Evolutionary conservation across 2,329 filamentous ascomycete species (phyloP), one percentile per base, ranked within the genome.

Genomic region (Nannizziopsis arthrosporioides): DNA sequence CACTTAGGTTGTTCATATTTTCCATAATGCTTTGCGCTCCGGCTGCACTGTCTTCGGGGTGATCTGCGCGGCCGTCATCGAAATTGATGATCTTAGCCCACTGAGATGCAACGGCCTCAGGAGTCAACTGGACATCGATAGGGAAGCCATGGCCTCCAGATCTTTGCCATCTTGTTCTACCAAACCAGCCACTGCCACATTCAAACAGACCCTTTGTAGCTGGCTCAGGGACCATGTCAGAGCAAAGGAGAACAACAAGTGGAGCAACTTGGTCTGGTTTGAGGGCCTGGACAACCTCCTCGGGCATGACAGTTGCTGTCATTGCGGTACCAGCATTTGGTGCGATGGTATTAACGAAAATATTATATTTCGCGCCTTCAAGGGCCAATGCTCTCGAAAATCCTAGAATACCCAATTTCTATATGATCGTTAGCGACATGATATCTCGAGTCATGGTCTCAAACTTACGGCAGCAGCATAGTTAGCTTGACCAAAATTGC

Each of bases 191-290:
- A 63, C 85, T 92, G 60, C 92, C 92, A 57, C 90, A 86, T 72
- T 98, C 92, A 70, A 88, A 98, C 42, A 98, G 77, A 46, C 82
- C 83, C 55, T 90, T 90, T 50, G 88, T 95, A 12, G 81, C 78
- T 57, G 84, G 80, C 61, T 84, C 78, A 22, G 92, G 90, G 46
- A 88, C 81, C 70, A 86, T 85, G 72, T 98, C 92, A 11, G 79
- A 82, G 65, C 81, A 86, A 50, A 98, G 84, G 38, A 89, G 80
- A 48, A 90, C 80, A 44, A 98, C 89, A 34, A 96, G 72, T 52
- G 92, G 92, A 46, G 92, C 92, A 66, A 98, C 89, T 69, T 94
- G 96, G 64, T 96, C 90, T 51, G 92, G 92, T 81, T 96, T 98
- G 77, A 98, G 94, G 40, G 92, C 90, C 73, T 96, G 89, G 14